Conservation (phyloP, 345 rosid genomes). For the Theobroma cacao region DNA sequence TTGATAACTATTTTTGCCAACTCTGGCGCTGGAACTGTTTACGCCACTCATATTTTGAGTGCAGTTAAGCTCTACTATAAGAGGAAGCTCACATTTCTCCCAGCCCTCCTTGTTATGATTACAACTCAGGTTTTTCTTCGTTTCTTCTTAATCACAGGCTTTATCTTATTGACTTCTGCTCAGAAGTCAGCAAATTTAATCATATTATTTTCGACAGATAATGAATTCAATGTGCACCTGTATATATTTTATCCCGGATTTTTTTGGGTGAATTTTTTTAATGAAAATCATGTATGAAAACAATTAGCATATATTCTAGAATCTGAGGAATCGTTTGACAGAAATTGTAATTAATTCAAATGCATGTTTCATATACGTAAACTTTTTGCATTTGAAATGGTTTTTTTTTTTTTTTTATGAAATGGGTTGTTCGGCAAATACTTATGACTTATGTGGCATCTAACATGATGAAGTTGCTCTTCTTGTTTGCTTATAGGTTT, state of each 20-base stretch:
- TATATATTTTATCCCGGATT: background rate
- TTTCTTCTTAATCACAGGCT: background rate
- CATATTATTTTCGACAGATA: background rate
- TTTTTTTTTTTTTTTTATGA: too few species aligned
- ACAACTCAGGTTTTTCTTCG: conserved; percentile 66
- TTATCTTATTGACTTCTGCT: background rate
- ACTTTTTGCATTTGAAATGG: background rate
- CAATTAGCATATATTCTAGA: background rate
- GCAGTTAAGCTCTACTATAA: conserved; percentile 64
- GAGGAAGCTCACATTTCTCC: conserved; percentile 51
- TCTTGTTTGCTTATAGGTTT: conserved; percentile 35
- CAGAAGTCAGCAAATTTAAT: background rate
- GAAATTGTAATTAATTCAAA: too few species aligned
- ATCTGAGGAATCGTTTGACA: background rate
- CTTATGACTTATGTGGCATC: background rate
- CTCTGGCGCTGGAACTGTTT: conserved; percentile 72
- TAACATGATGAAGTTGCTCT: background rate
- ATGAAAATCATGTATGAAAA: background rate
- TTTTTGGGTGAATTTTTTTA: background rate
- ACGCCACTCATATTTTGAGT: conserved; percentile 71
- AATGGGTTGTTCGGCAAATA: background rate
- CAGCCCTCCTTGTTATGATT: conserved; percentile 59
- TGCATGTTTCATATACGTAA: background rate
- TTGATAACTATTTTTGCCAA: conserved; percentile 81
- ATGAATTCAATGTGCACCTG: background rate